Evolutionary conservation across 352 stramenopile species (phyloP).

Genomic region (Blastocystis sp.): DNA sequence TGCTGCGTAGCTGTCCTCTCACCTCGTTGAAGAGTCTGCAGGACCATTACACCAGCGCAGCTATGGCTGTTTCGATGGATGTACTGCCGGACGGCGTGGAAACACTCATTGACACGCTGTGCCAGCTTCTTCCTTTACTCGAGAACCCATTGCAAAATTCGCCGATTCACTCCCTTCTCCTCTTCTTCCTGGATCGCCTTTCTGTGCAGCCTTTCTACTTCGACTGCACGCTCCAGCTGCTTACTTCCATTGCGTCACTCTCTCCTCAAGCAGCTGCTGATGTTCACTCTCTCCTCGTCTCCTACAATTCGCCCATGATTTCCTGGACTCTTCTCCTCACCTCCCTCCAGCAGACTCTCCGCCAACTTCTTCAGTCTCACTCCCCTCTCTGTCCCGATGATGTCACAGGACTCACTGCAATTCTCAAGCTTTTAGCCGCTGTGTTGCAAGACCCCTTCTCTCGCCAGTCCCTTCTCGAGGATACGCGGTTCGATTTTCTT

Average conservation of each 20-base stretch:
- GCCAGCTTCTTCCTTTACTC: background rate
- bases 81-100: constrained; percentile 1
- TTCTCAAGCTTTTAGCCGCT: background rate
- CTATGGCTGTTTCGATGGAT: background rate
- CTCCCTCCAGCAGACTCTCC: background rate
- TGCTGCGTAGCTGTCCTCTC: background rate
- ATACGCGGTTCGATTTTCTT: background rate
- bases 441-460: background rate
- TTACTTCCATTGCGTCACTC: background rate
- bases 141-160: background rate
- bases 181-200: background rate
- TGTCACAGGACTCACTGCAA: background rate
- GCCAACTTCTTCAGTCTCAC: background rate
- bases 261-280: background rate
- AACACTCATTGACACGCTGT: background rate
- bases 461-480: background rate
- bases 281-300: background rate
- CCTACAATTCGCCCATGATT: background rate
- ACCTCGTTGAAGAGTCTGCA: background rate
- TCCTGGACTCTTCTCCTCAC: background rate
- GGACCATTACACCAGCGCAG: background rate
- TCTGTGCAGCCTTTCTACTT: background rate
- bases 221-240: background rate
- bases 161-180: background rate
- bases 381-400: background rate